A percentile compares a stretch with the other conserved stretches of the same genome.
These are phyloP conservation scores for Punica granatum DNA, from an alignment of 345 rosid genomes.

Conservation along the genomic window DNA sequence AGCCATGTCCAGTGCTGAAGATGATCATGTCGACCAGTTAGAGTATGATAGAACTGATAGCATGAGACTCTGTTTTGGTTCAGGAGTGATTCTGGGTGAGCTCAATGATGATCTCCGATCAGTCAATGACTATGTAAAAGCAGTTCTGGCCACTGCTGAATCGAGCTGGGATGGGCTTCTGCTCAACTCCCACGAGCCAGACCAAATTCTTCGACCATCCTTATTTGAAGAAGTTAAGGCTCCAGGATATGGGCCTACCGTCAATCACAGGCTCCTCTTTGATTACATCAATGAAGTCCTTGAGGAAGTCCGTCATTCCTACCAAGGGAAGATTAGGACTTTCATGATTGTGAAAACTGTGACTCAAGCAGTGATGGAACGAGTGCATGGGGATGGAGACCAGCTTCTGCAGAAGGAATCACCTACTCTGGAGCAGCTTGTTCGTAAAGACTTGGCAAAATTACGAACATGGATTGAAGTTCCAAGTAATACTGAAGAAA, in stretches of 20 bases:
- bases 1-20: background rate
- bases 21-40: background rate
- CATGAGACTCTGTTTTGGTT: constrained; percentile 9
- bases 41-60: background rate
- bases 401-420: background rate
- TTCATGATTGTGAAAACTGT: constrained; percentile 9
- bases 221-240: constrained; percentile 30
- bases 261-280: constrained; percentile 32
- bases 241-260: constrained; percentile 13
- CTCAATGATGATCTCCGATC: constrained; percentile 21
- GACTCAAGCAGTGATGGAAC: constrained; percentile 36
- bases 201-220: constrained; percentile 31
- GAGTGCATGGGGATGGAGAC: constrained; percentile 32
- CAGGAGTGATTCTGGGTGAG: constrained; percentile 9
- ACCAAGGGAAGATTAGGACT: background rate
- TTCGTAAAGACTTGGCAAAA: constrained; percentile 40
- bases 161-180: constrained; percentile 48
- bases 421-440: constrained; percentile 32
- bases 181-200: constrained; percentile 25
- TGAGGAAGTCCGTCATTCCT: constrained; percentile 18
- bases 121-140: constrained; percentile 26
- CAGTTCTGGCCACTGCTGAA: constrained; percentile 35
- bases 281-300: constrained; percentile 56
- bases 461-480: constrained; percentile 43
- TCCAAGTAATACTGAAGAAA: constrained; percentile 36